These are phyloP conservation scores for Fennellomyces sp. DNA, from an alignment of 371 early-diverging fungal genomes.

Conservation along the genomic window DNA sequence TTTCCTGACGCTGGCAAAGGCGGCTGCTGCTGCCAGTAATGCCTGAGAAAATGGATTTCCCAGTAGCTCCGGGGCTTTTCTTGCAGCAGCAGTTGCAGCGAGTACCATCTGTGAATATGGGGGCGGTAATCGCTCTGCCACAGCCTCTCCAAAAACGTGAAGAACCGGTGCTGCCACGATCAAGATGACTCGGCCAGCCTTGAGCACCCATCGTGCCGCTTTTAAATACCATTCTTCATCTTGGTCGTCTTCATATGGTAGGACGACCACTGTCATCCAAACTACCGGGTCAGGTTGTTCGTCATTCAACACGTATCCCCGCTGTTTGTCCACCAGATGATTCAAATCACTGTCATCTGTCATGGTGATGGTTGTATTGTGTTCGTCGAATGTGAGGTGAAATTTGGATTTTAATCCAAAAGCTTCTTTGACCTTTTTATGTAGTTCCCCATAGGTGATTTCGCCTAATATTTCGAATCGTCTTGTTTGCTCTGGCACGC, in stretches of 20 bases:
- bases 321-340: background rate
- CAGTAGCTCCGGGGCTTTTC: background rate
- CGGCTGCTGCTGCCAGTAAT: background rate
- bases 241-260: background rate
- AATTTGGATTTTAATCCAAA: background rate
- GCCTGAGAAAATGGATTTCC: conserved; percentile 1
- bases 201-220: background rate
- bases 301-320: background rate
- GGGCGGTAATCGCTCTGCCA: background rate
- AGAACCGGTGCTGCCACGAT: background rate
- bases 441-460: background rate
- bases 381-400: background rate
- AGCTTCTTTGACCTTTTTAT: background rate
- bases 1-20: no score
- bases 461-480: background rate
- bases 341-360: background rate
- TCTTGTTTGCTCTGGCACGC: background rate
- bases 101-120: background rate
- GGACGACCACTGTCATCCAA: background rate
- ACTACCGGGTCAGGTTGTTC: background rate
- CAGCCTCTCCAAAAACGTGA: background rate
- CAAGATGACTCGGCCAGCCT: background rate
- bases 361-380: background rate
- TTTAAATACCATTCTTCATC: background rate
- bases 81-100: background rate